Percentiles rank a stretch among this genome's conserved stretches.
These are phyloP conservation scores for Cryptococcus sp. DNA, from an alignment of 1,284 basidiomycete species.

Conservation along the genomic window DNA sequence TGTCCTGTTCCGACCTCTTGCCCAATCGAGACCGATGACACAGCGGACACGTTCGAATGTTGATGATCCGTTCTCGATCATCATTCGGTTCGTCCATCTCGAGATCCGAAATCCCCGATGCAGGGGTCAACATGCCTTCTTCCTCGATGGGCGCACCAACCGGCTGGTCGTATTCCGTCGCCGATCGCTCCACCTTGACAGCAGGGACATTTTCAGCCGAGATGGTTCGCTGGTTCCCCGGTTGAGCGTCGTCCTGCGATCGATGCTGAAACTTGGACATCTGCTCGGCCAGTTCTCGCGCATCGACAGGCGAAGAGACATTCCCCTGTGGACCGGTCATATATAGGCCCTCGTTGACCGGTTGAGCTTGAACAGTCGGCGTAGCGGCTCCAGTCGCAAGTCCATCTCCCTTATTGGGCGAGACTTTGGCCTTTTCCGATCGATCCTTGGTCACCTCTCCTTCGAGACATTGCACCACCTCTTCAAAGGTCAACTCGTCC, in stretches of 20 bases:
- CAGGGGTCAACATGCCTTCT: slow-evolving; percentile 12
- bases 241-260: slow-evolving; percentile 3
- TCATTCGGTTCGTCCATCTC: slow-evolving; percentile 47
- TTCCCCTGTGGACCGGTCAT: slow-evolving; percentile 28
- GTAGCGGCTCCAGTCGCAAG: slow-evolving; percentile 15
- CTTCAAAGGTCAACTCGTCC: slow-evolving; percentile 71
- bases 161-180: slow-evolving; percentile 12
- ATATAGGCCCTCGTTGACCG: slow-evolving; percentile 27
- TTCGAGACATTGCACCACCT: slow-evolving; percentile 72
- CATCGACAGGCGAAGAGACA: slow-evolving; percentile 27
- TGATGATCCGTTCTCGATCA: slow-evolving; percentile 82
- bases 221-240: slow-evolving; percentile 22
- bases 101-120: slow-evolving; percentile 32
- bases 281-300: slow-evolving; percentile 32
- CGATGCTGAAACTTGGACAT: slow-evolving; percentile 25
- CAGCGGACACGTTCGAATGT: slow-evolving; percentile 86
- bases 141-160: slow-evolving; percentile 1
- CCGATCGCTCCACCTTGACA: slow-evolving; percentile 27
- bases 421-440: slow-evolving; percentile 58
- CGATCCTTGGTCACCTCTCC: slow-evolving; percentile 65
- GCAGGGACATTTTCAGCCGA: slow-evolving; percentile 17
- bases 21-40: slow-evolving; percentile 82
- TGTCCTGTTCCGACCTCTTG: slow-evolving; percentile 84
- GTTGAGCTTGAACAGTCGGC: slow-evolving; percentile 26
- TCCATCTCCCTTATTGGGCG: slow-evolving; percentile 4